Evolutionary conservation across 148 eudicot genomes (phyloP).

Genomic region (Camellia lanceoleosa): DNA sequence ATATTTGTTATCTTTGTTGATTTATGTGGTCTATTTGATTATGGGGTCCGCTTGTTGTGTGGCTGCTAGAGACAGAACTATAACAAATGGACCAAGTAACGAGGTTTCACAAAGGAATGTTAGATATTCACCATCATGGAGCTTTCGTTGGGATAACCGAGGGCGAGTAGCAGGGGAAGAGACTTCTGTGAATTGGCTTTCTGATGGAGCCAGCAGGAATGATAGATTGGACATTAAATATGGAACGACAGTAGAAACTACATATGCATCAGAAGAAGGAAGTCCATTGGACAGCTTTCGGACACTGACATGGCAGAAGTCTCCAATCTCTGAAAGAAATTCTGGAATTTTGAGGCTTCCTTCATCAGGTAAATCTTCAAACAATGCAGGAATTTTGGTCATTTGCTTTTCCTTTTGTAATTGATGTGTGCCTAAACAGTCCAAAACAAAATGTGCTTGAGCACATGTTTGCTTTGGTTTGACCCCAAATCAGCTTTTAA

Average conservation of each 20-base stretch:
- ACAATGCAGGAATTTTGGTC: background rate
- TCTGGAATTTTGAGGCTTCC: slow-evolving; percentile 35
- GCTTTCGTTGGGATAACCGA: slow-evolving; percentile 94
- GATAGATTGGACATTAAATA: slow-evolving; percentile 63
- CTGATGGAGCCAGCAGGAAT: slow-evolving; percentile 54
- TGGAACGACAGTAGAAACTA: slow-evolving; percentile 51
- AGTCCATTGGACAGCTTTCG: slow-evolving; percentile 67
- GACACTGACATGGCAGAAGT: slow-evolving; percentile 55
- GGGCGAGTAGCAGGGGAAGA: slow-evolving; percentile 93
- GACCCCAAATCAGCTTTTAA: too few species aligned
- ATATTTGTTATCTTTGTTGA: slow-evolving; percentile 20
- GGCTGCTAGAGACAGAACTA: slow-evolving; percentile 75
- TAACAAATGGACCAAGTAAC: slow-evolving; percentile 54
- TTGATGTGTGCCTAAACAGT: background rate
- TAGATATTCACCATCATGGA: slow-evolving; percentile 89
- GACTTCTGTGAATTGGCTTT: slow-evolving; percentile 52
- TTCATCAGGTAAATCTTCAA: slow-evolving; percentile 49
- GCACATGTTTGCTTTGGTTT: too few species aligned
- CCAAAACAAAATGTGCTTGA: background rate
- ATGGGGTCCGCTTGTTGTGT: slow-evolving; percentile 99
- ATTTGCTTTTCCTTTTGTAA: background rate
- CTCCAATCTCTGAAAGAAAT: slow-evolving; percentile 52
- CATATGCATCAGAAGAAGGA: slow-evolving; percentile 78
- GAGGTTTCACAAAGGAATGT: slow-evolving; percentile 62
- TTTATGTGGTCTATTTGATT: slow-evolving; percentile 27